These are phyloP conservation scores for Mentha longifolia DNA, from an alignment of 257 asterid genomes.

Conservation along the genomic window DNA sequence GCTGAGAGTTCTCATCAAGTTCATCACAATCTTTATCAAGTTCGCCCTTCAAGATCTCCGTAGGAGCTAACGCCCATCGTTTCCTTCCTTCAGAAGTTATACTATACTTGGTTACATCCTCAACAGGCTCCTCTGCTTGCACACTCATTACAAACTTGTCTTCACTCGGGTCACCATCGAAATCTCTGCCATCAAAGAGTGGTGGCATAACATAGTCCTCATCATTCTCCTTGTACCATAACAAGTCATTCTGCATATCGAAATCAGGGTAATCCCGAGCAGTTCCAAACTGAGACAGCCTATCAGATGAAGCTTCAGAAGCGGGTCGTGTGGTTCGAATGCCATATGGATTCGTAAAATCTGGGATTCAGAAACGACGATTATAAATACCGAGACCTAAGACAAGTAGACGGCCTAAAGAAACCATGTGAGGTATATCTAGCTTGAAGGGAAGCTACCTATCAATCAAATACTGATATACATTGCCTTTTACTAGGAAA, in stretches of 20 bases:
- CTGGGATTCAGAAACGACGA: slow-evolving; percentile 42
- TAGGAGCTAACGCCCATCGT: slow-evolving; percentile 33
- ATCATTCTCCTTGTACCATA: slow-evolving; percentile 73
- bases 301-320: slow-evolving; percentile 80
- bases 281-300: slow-evolving; percentile 81
- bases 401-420: slow-evolving; percentile 6
- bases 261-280: slow-evolving; percentile 87
- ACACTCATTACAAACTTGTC: slow-evolving; percentile 69
- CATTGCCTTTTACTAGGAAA: slow-evolving; percentile 5
- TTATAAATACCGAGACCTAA: slow-evolving; percentile 21
- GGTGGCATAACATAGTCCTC: slow-evolving; percentile 76
- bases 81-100: slow-evolving; percentile 34
- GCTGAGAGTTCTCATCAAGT: slow-evolving; percentile 33
- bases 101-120: slow-evolving; percentile 32
- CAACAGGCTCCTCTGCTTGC: slow-evolving; percentile 42
- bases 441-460: not conserved
- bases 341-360: slow-evolving; percentile 82
- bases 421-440: not conserved
- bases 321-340: slow-evolving; percentile 47
- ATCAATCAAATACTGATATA: not conserved
- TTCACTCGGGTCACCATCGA: slow-evolving; percentile 62
- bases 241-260: slow-evolving; percentile 72
- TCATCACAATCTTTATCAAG: slow-evolving; percentile 39
- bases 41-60: slow-evolving; percentile 33
- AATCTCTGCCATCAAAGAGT: slow-evolving; percentile 48